A percentile compares a stretch with the other conserved stretches of the same genome.
These are phyloP conservation scores for Viridothelium virens DNA, from an alignment of 495 filamentous ascomycete genomes.

Conservation along the genomic window DNA sequence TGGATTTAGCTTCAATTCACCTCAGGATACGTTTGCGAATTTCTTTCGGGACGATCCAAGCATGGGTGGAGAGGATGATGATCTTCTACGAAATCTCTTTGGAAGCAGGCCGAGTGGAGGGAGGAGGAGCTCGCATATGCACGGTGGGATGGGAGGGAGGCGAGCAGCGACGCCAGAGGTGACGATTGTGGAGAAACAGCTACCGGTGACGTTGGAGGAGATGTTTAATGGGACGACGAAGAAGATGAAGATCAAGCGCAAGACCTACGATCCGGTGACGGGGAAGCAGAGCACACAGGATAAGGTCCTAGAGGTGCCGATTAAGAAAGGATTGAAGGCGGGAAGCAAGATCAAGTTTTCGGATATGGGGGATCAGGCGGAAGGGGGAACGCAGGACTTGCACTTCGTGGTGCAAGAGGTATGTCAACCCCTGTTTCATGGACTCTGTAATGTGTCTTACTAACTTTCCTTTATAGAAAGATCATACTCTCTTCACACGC, in stretches of 20 bases:
- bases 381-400: conserved; percentile 93
- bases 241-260: conserved; percentile 96
- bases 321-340: conserved; percentile 89
- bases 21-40: conserved; percentile 75
- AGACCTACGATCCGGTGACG: conserved; percentile 71
- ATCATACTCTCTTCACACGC: conserved; percentile 71
- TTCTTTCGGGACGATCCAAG: conserved; percentile 57
- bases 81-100: conserved; percentile 38
- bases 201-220: conserved; percentile 79
- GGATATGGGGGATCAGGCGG: conserved; percentile 91
- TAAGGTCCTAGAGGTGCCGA: conserved; percentile 81
- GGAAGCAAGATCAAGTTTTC: conserved; percentile 97
- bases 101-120: conserved; percentile 29
- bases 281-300: conserved; percentile 81
- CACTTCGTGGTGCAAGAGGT: conserved; percentile 94
- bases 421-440: conserved; percentile 34
- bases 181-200: conserved; percentile 76
- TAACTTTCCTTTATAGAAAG: conserved; percentile 52
- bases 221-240: conserved; percentile 76
- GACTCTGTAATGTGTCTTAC: neutral
- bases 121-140: conserved; percentile 33
- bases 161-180: conserved; percentile 47
- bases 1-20: conserved; percentile 71
- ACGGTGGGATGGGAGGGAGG: conserved; percentile 17
- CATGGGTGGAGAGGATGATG: conserved; percentile 40